Evolutionary conservation across 2,329 filamentous ascomycete species (phyloP).

Genomic region (Dactylonectria macrodidyma): DNA sequence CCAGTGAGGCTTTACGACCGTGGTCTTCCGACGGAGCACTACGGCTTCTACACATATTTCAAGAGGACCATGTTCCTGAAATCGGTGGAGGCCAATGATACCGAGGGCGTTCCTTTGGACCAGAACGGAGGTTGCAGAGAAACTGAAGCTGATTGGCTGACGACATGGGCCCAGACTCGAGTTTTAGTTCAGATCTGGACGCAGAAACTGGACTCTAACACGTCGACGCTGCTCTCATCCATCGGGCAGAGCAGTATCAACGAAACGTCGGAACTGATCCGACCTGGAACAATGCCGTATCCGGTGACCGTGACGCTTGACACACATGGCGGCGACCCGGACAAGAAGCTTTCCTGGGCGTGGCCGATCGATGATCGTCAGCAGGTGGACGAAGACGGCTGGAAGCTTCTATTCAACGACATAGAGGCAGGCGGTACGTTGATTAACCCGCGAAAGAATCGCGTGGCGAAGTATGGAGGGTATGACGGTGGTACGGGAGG

Average conservation of each 20-base stretch:
- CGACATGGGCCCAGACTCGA: conserved; percentile 73
- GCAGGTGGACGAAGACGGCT: conserved; percentile 60
- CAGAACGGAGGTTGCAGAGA: conserved; percentile 68
- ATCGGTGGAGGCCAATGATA: conserved; percentile 64
- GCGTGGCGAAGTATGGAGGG: conserved; percentile 67
- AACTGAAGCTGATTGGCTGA: conserved; percentile 68
- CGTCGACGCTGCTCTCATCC: conserved; percentile 56
- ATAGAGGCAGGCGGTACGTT: conserved; percentile 65
- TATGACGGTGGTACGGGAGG: conserved; percentile 76
- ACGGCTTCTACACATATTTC: conserved; percentile 95
- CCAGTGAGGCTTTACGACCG: conserved; percentile 90
- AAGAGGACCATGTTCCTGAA: conserved; percentile 88
- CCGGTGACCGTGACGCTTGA: conserved; percentile 74
- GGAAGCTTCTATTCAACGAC: conserved; percentile 64
- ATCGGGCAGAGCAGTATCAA: conserved; percentile 49
- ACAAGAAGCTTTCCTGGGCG: conserved; percentile 68
- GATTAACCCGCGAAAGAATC: conserved; percentile 65
- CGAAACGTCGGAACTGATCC: conserved; percentile 51
- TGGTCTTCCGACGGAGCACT: conserved; percentile 85
- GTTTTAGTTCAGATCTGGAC: conserved; percentile 79
- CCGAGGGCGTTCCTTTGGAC: conserved; percentile 63
- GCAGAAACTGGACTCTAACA: conserved; percentile 59
- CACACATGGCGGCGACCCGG: conserved; percentile 71
- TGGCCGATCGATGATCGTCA: conserved; percentile 65
- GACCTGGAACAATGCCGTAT: conserved; percentile 75